Evolutionary conservation across 2,329 filamentous ascomycete genomes (phyloP), one percentile per base, ranked within the genome.

Genomic region (Aspergillus bombycis): DNA sequence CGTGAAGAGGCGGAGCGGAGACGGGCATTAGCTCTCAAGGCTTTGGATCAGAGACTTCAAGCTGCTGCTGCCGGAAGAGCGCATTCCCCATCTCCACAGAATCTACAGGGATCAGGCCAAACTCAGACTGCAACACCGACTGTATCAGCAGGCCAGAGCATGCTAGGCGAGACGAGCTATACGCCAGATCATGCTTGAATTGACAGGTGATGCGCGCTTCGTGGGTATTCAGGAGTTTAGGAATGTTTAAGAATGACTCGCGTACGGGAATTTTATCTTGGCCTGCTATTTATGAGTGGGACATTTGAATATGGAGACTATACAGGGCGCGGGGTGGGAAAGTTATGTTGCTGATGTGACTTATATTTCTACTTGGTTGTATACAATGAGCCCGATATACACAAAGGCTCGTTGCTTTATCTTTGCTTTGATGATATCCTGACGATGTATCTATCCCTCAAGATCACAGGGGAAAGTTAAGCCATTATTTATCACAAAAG

Each of bases 1-100:
- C 88, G 94, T 63, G 94, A 95, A 57, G 95, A 98, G 78, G 94
- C 94, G 0, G 95, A 98, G 82, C 84, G 95, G 68, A 87, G 95
- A 75, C 87, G 95, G 68, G 94, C 94, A 0, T 81, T 99, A 68
- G 95, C 95, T 1, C 84, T 99, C 61, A 94, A 94, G 75, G 94
- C 94, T 4, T 81, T 99, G 60, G 95, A 99, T 77, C 93, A 98
- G 80, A 86, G 95, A 67, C 82, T 99, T 58, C 91, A 95, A 77
- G 91, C 92, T n/a, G 93, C 93, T 4, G 90, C 91, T 19, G 83
- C 83, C 38, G 85, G 78, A 63, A 80, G 84, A 54, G 76, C 81
- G 32, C 74, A 83, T 23, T 75, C 80, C 62, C 78, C 68, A 60
- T 68, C 74, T 14, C 62, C 75, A 46, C 61, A 74, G 43, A 77